phyloP scores from a whole-genome alignment of 352 stramenopile genomes.

The Chrysophaeum taylorii region DNA sequence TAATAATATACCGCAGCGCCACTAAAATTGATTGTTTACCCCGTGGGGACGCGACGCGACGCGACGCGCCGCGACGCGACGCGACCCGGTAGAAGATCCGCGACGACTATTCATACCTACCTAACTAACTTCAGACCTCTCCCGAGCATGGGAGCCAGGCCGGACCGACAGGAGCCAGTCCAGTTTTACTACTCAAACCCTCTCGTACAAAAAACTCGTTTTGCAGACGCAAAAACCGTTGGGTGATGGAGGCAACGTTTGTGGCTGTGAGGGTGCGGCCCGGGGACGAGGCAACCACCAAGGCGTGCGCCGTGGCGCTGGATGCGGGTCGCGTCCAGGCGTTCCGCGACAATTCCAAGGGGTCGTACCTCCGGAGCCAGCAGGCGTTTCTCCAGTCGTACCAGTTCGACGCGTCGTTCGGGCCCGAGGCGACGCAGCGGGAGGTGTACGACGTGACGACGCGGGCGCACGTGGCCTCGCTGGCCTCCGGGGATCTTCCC shows the following conservation, averaged over 20 bases:
- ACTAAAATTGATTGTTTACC: too few species aligned
- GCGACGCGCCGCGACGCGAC: too few species aligned
- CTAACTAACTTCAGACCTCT: too few species aligned
- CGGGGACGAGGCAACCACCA: background rate
- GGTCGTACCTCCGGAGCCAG: background rate
- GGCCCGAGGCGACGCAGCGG: background rate
- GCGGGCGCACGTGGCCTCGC: background rate
- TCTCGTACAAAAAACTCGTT: too few species aligned
- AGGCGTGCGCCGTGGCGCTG: background rate
- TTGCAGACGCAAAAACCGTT: too few species aligned
- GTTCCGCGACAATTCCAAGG: background rate
- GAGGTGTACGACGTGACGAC: background rate
- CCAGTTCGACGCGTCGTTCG: background rate
- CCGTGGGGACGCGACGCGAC: too few species aligned
- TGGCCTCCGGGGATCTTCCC: background rate
- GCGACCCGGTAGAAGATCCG: too few species aligned
- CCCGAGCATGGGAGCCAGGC: too few species aligned
- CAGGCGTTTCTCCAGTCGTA: background rate
- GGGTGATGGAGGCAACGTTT: background rate
- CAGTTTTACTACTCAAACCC: too few species aligned
- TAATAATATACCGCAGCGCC: too few species aligned
- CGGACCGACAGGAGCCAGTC: too few species aligned
- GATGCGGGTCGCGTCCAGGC: background rate
- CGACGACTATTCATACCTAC: too few species aligned
- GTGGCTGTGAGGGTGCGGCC: background rate